Evolutionary conservation across 108 stramenopile genomes (phyloP), one percentile per base, ranked within the genome.

Genomic region (Nitzschia palea): DNA sequence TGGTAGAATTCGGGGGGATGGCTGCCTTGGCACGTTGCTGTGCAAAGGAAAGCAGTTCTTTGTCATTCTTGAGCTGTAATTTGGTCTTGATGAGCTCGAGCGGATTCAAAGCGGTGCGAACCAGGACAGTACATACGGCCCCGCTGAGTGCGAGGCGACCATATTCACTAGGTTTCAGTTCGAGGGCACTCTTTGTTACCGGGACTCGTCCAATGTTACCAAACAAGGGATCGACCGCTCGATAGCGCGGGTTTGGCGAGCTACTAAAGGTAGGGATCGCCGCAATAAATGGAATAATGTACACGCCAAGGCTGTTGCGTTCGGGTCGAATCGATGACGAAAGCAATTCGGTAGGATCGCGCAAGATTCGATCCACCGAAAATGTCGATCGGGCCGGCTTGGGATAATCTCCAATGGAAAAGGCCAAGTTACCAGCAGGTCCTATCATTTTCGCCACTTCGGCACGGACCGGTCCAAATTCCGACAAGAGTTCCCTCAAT

Each of bases 51-150:
- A 88, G 56, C 10, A 94, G 68, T 67, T 91, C 93, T 32, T 86
- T 71, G 59, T 92, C 89, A 69, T 89, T 91, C 55, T 77, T 40
- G 27, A 95, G 70, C 54, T 95, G 94, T 10, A 87, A 75, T 55
- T 92, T 95, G n/a, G 94, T 95, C 62, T 95, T 95, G 44, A 91
- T 86, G 40, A 90, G 56, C 68, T 95, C 94, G 0, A 95, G 60
- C 22, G 94, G 94, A 74, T 90, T 92, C 55, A 95, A 62, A 4
- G 83, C 84, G 44, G 89, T 92, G 10, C 94, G 66, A 1, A 91
- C 90, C 30, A 95, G 33, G 2, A 95, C 89, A 12, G 94, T 95
- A 55, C 90, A 90, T 23, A 89, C 81, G 15, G 86, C 94, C 12
- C 94, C 94, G 52, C 79, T 79, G 12, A 92, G 47, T 1, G 90